phyloP scores from a whole-genome alignment of 2,329 filamentous ascomycete genomes.

The Ceratocystis ficicola region DNA sequence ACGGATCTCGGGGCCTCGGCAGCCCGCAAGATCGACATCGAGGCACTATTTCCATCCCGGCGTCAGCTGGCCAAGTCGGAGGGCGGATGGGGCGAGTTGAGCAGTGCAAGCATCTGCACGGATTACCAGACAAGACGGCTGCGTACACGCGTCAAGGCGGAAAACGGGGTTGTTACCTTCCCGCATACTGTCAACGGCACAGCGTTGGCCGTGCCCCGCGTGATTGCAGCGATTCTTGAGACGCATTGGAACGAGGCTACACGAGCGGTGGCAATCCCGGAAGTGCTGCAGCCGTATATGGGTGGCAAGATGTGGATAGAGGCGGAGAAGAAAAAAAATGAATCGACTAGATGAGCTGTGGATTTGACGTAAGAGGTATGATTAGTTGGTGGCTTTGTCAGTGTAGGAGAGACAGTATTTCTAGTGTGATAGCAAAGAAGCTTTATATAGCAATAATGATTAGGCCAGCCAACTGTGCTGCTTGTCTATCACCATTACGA shows the following conservation, averaged over 20 bases:
- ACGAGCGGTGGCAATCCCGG: slow-evolving; percentile 59
- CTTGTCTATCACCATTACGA: too few relatives aligned
- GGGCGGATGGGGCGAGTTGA: slow-evolving; percentile 84
- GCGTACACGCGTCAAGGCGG: slow-evolving; percentile 64
- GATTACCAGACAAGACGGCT: slow-evolving; percentile 86
- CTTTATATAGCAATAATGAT: too few relatives aligned
- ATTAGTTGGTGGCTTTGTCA: too few relatives aligned
- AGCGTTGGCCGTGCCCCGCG: slow-evolving; percentile 77
- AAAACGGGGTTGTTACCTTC: slow-evolving; percentile 54
- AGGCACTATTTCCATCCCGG: slow-evolving; percentile 83
- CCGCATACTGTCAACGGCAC: slow-evolving; percentile 92
- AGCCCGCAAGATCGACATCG: slow-evolving; percentile 78
- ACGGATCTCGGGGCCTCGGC: slow-evolving; percentile 83
- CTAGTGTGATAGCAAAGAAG: not conserved
- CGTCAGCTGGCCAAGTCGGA: slow-evolving; percentile 35
- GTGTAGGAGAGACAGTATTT: not conserved
- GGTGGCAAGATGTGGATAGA: slow-evolving; percentile 56
- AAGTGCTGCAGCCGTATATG: slow-evolving; percentile 76
- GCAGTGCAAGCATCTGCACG: slow-evolving; percentile 78
- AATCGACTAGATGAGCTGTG: too few relatives aligned
- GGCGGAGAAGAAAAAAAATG: not conserved
- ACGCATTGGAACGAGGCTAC: slow-evolving; percentile 70
- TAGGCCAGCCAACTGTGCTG: too few relatives aligned
- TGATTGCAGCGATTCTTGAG: slow-evolving; percentile 80
- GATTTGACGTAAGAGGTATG: too few relatives aligned